Percentiles rank a stretch among this genome's conserved stretches.
phyloP scores from a whole-genome alignment of 2,329 filamentous ascomycete genomes.

The Macroventuria anomochaeta region DNA sequence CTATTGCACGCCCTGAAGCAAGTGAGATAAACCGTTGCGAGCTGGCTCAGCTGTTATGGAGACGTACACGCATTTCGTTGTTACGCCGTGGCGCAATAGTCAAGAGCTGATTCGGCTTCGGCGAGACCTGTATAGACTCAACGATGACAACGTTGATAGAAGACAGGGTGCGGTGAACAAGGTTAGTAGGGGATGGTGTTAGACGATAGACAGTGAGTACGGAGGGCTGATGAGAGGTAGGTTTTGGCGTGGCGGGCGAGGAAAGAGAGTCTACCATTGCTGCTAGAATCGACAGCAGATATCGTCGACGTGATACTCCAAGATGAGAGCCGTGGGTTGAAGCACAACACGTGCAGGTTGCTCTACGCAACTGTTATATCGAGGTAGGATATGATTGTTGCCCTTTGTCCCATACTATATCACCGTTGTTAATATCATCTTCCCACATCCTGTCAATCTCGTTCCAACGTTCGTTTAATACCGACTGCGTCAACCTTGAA shows the following conservation, averaged over 20 bases:
- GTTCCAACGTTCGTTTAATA: too few relatives aligned
- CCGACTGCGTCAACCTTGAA: too few relatives aligned
- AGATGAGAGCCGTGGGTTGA: constrained; percentile 59
- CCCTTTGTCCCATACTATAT: neutral
- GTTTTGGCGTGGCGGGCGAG: constrained; percentile 43
- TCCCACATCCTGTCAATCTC: too few relatives aligned
- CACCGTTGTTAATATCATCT: neutral
- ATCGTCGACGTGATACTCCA: constrained; percentile 72
- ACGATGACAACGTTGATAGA: constrained; percentile 28
- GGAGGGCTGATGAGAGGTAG: constrained; percentile 34
- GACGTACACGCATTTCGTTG: constrained; percentile 59
- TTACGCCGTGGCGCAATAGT: constrained; percentile 74
- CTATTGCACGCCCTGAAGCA: constrained; percentile 1
- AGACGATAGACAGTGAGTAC: neutral
- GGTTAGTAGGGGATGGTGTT: constrained; percentile 33
- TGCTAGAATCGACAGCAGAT: constrained; percentile 79
- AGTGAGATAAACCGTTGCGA: neutral
- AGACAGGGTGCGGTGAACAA: constrained; percentile 49
- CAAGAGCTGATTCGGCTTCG: constrained; percentile 71
- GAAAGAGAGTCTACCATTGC: constrained; percentile 66
- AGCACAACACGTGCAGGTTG: constrained; percentile 67
- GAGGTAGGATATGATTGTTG: constrained; percentile 56
- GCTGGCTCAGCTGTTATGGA: constrained; percentile 20
- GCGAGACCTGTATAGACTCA: constrained; percentile 65
- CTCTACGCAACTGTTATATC: constrained; percentile 78